These are phyloP conservation scores for Sporopachydermia quercuum DNA, from an alignment of 805 yeast species.

Conservation along the genomic window DNA sequence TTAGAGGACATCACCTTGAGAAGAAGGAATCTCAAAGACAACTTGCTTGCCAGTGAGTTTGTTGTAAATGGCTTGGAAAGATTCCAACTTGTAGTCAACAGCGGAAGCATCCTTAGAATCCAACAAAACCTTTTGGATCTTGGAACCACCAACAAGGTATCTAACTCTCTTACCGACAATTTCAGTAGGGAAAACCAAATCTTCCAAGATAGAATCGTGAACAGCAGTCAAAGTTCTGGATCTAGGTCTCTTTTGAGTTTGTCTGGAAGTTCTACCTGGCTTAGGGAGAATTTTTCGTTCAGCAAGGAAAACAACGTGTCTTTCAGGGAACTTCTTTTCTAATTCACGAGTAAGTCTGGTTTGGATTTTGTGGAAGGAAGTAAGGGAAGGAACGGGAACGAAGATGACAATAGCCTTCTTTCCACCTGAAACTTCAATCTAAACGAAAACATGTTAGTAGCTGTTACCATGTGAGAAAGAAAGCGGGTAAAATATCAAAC, in stretches of 20 bases:
- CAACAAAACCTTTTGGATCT: conserved; percentile 92
- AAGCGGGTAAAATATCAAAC: background rate
- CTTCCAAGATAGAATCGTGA: conserved; percentile 97
- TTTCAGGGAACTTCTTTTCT: conserved; percentile 99
- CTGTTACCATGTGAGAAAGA: too few relatives aligned
- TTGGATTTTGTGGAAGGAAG: conserved; percentile 92
- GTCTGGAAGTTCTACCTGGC: conserved; percentile 88
- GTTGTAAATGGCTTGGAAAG: conserved; percentile 96
- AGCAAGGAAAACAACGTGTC: conserved; percentile 97
- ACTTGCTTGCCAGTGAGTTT: conserved; percentile 99
- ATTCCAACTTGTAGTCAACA: conserved; percentile 97
- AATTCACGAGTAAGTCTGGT: conserved; percentile 96
- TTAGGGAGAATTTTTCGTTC: conserved; percentile 99
- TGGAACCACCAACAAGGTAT: conserved; percentile 97
- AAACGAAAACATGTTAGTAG: too few relatives aligned
- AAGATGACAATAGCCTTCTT: conserved; percentile 97
- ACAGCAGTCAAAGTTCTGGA: conserved; percentile 98
- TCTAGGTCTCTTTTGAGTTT: conserved; percentile 98
- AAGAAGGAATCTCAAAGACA: conserved; percentile 78
- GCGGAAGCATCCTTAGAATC: conserved; percentile 95
- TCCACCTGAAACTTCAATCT: conserved; percentile 93
- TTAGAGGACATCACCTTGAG: conserved; percentile 22
- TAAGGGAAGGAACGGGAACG: conserved; percentile 91
- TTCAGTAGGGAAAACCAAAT: conserved; percentile 98
- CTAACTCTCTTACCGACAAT: conserved; percentile 98